phyloP scores from a whole-genome alignment of 306 rosid species.

The Vigna trinervia region DNA sequence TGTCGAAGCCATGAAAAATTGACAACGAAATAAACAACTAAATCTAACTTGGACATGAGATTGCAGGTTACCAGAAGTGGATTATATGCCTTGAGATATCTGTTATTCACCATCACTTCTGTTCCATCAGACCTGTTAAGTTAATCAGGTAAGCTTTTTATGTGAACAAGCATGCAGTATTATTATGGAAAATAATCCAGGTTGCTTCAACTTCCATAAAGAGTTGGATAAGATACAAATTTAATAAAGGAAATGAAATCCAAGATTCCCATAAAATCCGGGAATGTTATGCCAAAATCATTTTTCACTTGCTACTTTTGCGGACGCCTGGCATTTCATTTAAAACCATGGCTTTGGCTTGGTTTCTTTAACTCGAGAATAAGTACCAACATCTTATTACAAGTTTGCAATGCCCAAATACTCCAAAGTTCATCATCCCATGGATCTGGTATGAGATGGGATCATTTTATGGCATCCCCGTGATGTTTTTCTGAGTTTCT shows the following conservation, averaged over 20 bases:
- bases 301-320: neutral
- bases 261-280: neutral
- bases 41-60: slow-evolving; percentile 10
- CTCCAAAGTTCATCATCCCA: neutral
- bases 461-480: neutral
- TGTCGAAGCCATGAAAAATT: slow-evolving; percentile 12
- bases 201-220: no score
- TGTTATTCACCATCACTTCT: slow-evolving; percentile 89
- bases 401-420: neutral
- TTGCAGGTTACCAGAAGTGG: slow-evolving; percentile 78
- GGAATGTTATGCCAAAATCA: neutral
- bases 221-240: no score
- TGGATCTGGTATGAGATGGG: neutral
- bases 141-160: slow-evolving; percentile 24
- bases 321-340: neutral
- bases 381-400: neutral
- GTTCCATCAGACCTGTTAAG: slow-evolving; percentile 78
- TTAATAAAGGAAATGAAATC: slow-evolving; percentile 1
- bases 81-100: slow-evolving; percentile 74
- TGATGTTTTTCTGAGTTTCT: neutral
- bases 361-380: neutral
- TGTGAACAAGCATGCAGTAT: slow-evolving; percentile 30
- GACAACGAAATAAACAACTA: slow-evolving; percentile 25
- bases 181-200: neutral
- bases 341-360: neutral